Percentiles rank a stretch among this genome's conserved stretches.
These are phyloP conservation scores for Ganoderma leucocontextum DNA, from an alignment of 1,284 basidiomycete genomes.

Conservation along the genomic window DNA sequence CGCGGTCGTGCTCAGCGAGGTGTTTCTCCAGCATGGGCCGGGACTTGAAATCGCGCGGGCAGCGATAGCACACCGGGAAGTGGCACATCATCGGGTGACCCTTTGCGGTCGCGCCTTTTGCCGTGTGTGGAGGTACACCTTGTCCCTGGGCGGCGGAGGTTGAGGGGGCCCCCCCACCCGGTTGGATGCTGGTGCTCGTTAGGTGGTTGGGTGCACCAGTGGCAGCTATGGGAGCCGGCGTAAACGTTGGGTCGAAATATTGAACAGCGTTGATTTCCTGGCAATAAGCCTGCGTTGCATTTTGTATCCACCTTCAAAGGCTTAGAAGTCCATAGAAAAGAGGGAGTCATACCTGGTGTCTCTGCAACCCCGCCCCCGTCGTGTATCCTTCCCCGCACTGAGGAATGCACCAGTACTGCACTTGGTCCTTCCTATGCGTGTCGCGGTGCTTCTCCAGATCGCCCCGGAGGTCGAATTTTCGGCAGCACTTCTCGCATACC, in stretches of 20 bases:
- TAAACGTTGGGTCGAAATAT: neutral
- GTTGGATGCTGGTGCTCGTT: neutral
- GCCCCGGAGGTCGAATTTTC: neutral
- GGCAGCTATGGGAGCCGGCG: neutral
- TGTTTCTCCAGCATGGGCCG: neutral
- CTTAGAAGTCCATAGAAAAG: no score
- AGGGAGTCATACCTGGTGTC: neutral
- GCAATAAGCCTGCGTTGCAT: neutral
- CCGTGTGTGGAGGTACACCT: neutral
- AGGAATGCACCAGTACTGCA: neutral
- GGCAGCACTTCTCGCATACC: neutral
- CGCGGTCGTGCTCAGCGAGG: neutral
- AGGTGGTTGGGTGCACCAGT: neutral
- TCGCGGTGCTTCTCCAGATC: neutral
- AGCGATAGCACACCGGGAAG: neutral
- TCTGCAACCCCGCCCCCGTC: neutral
- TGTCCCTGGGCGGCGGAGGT: no score
- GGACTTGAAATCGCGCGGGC: slow-evolving; percentile 4
- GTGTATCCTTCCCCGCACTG: neutral
- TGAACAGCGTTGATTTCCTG: neutral
- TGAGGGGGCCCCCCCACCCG: no score
- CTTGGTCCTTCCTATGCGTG: neutral
- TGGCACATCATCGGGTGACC: neutral
- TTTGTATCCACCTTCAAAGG: no score
- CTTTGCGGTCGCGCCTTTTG: neutral